phyloP scores from a whole-genome alignment of 352 stramenopile genomes.

The Thraustotheca clavata region DNA sequence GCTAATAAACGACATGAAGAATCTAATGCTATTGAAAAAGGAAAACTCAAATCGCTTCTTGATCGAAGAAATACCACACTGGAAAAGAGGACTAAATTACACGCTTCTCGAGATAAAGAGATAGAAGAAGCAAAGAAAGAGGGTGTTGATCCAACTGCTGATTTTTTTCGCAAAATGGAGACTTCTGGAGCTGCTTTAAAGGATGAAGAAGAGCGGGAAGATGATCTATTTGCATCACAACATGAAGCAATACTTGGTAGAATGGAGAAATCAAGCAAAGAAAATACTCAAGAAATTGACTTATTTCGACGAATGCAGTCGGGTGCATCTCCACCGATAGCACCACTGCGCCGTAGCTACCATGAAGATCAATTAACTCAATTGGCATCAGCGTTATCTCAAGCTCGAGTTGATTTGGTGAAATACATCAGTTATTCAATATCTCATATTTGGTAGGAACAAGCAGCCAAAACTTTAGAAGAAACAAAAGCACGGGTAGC shows the following conservation, averaged over 20 bases:
- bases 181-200: constrained; percentile 46
- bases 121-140: constrained; percentile 61
- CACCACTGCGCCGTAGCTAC: constrained; percentile 40
- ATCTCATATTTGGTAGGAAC: constrained; percentile 1
- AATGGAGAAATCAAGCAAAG: constrained; percentile 35
- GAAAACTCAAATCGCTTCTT: constrained; percentile 43
- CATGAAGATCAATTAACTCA: constrained; percentile 45
- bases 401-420: constrained; percentile 8
- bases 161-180: constrained; percentile 67
- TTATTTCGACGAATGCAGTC: constrained; percentile 35
- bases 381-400: background rate
- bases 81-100: constrained; percentile 49
- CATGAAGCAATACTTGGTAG: constrained; percentile 33
- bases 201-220: constrained; percentile 46
- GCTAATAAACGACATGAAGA: constrained; percentile 32
- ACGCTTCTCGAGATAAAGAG: constrained; percentile 49
- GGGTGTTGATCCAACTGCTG: constrained; percentile 52
- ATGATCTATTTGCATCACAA: constrained; percentile 40
- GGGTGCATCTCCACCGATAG: constrained; percentile 37
- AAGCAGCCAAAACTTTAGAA: background rate
- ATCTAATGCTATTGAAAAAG: constrained; percentile 32
- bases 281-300: constrained; percentile 29
- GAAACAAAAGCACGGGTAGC: constrained; percentile 13
- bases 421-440: background rate
- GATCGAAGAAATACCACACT: constrained; percentile 41